Conservation (phyloP, 2,329 filamentous ascomycete species). For the Pseudogymnoascus destructans region DNA sequence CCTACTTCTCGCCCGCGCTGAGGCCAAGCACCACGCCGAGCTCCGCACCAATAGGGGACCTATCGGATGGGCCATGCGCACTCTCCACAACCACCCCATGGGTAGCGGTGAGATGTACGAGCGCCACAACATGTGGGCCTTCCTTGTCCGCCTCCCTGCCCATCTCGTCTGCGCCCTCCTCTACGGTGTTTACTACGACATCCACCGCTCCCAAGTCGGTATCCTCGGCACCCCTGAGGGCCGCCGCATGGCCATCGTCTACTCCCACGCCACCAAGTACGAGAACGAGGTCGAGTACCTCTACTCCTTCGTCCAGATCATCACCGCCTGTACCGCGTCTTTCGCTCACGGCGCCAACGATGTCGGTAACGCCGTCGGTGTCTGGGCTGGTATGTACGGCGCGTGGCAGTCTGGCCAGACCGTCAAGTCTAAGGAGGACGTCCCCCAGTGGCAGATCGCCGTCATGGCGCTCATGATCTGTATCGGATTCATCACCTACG, state of each 20-base stretch:
- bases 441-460: constrained; percentile 65
- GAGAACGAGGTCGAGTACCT: constrained; percentile 56
- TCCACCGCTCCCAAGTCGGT: constrained; percentile 62
- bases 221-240: constrained; percentile 61
- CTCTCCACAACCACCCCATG: constrained; percentile 59
- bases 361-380: constrained; percentile 57
- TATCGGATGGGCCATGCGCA: constrained; percentile 74
- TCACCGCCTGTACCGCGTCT: constrained; percentile 38
- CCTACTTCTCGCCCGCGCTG: constrained; percentile 43
- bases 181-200: constrained; percentile 72
- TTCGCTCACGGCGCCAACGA: constrained; percentile 62
- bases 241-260: constrained; percentile 55
- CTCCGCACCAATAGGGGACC: constrained; percentile 51
- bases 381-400: constrained; percentile 57
- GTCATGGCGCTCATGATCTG: constrained; percentile 52
- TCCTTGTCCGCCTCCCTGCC: constrained; percentile 55
- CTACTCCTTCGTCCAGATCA: constrained; percentile 40
- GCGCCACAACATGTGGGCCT: constrained; percentile 50
- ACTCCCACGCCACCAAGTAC: constrained; percentile 50
- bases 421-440: constrained; percentile 46
- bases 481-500: constrained; percentile 58
- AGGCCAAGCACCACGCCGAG: constrained; percentile 46
- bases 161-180: constrained; percentile 47
- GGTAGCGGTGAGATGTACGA: constrained; percentile 64
- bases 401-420: constrained; percentile 53